These are phyloP conservation scores for Athelia psychrophila DNA, from an alignment of 1,284 basidiomycete species.

Conservation along the genomic window DNA sequence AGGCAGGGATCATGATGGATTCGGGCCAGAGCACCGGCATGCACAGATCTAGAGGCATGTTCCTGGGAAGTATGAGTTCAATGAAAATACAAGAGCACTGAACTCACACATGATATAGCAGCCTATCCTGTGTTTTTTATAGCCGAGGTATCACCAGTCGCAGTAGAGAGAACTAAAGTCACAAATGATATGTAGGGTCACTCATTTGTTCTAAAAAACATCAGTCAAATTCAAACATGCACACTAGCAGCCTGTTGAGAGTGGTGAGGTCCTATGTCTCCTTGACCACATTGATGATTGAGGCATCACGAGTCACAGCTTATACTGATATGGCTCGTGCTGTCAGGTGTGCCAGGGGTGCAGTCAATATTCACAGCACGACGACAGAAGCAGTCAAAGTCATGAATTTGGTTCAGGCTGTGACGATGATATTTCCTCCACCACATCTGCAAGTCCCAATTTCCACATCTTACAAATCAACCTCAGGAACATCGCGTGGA, in stretches of 20 bases:
- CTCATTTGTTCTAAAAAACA: slow-evolving; percentile 41
- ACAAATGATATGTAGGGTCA: slow-evolving; percentile 57
- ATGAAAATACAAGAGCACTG: too few species aligned
- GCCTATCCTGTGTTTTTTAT: too few species aligned
- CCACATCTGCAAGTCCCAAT: too few species aligned
- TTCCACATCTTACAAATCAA: too few species aligned
- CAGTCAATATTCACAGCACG: neutral
- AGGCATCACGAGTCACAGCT: neutral
- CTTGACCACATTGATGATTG: slow-evolving; percentile 24
- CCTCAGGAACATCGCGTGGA: too few species aligned
- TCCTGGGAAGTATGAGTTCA: slow-evolving; percentile 22
- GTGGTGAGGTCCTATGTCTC: too few species aligned
- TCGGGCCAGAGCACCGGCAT: slow-evolving; percentile 55
- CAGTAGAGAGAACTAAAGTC: too few species aligned
- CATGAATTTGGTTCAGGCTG: too few species aligned
- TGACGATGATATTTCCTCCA: too few species aligned
- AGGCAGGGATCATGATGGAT: slow-evolving; percentile 43
- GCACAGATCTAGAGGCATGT: slow-evolving; percentile 54
- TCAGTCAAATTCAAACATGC: neutral
- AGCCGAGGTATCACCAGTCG: too few species aligned
- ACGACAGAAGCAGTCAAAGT: too few species aligned
- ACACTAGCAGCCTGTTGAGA: slow-evolving; percentile 51
- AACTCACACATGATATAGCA: too few species aligned
- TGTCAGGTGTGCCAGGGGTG: neutral
- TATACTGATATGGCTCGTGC: neutral